Base-by-base conservation (phyloP, 225 moss, liverwort and hornwort species). In the Bryum argenteum region DNA sequence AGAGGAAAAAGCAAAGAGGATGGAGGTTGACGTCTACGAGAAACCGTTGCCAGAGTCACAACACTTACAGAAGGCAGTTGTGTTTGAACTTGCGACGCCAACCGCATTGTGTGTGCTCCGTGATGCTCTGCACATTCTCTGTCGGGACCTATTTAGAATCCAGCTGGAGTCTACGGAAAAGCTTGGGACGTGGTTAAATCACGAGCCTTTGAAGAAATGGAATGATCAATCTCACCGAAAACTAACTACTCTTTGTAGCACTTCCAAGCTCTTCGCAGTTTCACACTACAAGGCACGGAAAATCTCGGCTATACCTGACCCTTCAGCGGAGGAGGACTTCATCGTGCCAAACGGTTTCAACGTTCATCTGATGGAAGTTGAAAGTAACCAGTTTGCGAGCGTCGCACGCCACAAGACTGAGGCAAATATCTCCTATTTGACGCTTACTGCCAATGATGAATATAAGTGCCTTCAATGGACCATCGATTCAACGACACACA, bases 381-480 rank as follows among this genome's bases (percentile, higher is more conserved):
- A 6, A 33, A 6, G 33, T 33, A 6, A 33, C 5, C 33, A 33
- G 3, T 3, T 3, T 33, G 33, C 33, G 7, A 33, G 33, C 33
- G 0, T 6, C 33, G 33, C 33, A 33, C 5, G 33, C 33, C 5
- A 4, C 4, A 33, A 33, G 33, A 6, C 5, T 3, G 33, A 6
- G 33, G 33, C 33, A 33, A 33, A 33, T 2, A 33, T 6, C 5
- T 33, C 33, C 1, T 33, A 5, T 33, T 6, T 33, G 33, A 72
- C 67, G 24, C 16, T 76, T 1, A 21, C 11, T 55, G 64, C 43
- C 20, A 48, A 78, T 16, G 81, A 75, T 11, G n/a, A 13, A 22
- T 81, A 81, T 14, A 0, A 56, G 37, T 72, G 78, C 9, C 28
- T 78, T 14, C 78, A 78, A n/a, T 81, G 84, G 81, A 79, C 84